Evolutionary conservation across 2,329 filamentous ascomycete species (phyloP).

Genomic region (Ophiocordyceps sinensis): DNA sequence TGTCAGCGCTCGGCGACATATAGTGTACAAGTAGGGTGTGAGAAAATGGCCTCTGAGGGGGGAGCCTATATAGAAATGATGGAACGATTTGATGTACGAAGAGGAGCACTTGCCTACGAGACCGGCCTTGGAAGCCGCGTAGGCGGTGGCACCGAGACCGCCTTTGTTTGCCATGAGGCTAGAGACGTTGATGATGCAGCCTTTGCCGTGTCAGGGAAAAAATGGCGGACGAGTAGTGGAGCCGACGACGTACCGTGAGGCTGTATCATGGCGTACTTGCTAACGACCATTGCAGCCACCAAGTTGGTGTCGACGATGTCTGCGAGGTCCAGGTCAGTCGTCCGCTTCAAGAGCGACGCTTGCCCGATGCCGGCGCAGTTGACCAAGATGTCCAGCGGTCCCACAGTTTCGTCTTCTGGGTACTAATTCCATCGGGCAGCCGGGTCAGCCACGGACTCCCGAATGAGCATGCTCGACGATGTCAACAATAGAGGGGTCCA

Average conservation of each 20-base stretch:
- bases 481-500: not conserved
- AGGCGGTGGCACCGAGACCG: conserved; percentile 55
- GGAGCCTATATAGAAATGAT: conserved; percentile 1
- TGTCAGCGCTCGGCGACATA: conserved; percentile 1
- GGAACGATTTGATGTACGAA: not conserved
- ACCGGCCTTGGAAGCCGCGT: conserved; percentile 70
- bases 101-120: conserved; percentile 40
- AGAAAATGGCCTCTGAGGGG: not conserved
- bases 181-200: conserved; percentile 69
- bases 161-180: conserved; percentile 59
- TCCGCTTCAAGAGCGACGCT: conserved; percentile 45
- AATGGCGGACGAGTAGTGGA: not conserved
- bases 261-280: conserved; percentile 28
- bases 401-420: conserved; percentile 8
- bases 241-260: conserved; percentile 12
- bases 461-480: not conserved
- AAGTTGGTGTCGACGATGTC: conserved; percentile 57
- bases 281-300: conserved; percentile 46
- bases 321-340: conserved; percentile 33
- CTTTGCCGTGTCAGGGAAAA: conserved; percentile 13
- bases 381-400: conserved; percentile 45
- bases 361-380: conserved; percentile 69
- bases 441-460: not conserved
- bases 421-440: not conserved
- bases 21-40: conserved; percentile 5